A percentile compares a stretch with the other conserved stretches of the same genome.
Evolutionary conservation across 78 protist species (phyloP).

Genomic region (Dictyostelium capitatum): DNA sequence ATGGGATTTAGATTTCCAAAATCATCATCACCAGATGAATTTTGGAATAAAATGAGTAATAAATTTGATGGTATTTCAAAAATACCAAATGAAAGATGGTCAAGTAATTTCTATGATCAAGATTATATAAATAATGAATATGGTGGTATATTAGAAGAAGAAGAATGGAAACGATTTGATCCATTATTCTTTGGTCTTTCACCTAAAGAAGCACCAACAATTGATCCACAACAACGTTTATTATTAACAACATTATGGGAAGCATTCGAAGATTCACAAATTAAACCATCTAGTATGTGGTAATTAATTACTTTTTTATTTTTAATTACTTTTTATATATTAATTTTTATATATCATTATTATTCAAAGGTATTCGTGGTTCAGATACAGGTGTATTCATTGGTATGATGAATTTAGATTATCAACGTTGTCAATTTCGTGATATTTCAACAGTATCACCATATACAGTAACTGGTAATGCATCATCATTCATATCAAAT

Average conservation of each 20-base stretch:
- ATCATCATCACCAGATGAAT: slow-evolving; percentile 54
- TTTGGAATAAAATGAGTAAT: slow-evolving; percentile 54
- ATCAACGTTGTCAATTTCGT: slow-evolving; percentile 16
- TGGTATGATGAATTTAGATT: slow-evolving; percentile 62
- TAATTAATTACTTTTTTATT: no score
- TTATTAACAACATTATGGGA: slow-evolving; percentile 70
- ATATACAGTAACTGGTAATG: slow-evolving; percentile 65
- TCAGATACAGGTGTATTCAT: slow-evolving; percentile 77
- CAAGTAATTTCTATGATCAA: slow-evolving; percentile 52
- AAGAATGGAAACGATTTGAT: slow-evolving; percentile 77
- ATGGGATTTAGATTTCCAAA: slow-evolving; percentile 86
- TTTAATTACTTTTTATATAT: no score
- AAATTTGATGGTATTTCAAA: slow-evolving; percentile 69
- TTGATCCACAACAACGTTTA: slow-evolving; percentile 92
- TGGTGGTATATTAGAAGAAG: slow-evolving; percentile 59
- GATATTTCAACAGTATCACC: neutral
- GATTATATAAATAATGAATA: slow-evolving; percentile 41
- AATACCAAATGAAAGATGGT: slow-evolving; percentile 59
- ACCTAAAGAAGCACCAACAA: slow-evolving; percentile 75
- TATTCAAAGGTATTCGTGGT: no score
- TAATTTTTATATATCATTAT: no score
- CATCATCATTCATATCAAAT: slow-evolving; percentile 75
- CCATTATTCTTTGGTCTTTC: slow-evolving; percentile 65
- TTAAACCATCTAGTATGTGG: slow-evolving; percentile 59
- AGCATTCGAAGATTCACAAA: slow-evolving; percentile 79